These are phyloP conservation scores for Yamadazyma jaroonii DNA, from an alignment of 1,139 yeast genomes.

Conservation along the genomic window DNA sequence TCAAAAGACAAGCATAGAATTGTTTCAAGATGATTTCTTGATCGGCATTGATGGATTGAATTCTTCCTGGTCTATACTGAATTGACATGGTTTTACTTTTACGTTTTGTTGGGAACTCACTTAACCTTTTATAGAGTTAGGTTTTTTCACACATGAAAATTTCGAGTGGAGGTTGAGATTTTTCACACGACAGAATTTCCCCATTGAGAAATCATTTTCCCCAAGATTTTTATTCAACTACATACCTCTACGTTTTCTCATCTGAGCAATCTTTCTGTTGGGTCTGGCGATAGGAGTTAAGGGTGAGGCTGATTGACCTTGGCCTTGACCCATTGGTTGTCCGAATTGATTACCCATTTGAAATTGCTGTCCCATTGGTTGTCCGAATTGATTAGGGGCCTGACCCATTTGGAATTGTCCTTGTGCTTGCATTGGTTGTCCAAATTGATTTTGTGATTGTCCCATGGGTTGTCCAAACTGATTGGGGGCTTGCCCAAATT, in stretches of 20 bases:
- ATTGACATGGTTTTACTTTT: slow-evolving; percentile 8
- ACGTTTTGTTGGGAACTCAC: no score
- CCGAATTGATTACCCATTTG: no score
- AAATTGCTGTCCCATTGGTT: no score
- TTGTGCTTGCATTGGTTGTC: no score
- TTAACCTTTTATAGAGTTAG: no score
- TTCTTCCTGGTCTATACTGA: slow-evolving; percentile 37
- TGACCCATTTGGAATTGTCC: no score
- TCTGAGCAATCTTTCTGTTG: slow-evolving; percentile 27
- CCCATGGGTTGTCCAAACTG: no score
- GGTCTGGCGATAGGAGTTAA: no score
- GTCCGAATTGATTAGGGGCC: no score
- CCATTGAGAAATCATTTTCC: background rate
- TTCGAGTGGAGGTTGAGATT: slow-evolving; percentile 2
- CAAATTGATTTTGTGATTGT: no score
- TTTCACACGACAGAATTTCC: slow-evolving; percentile 4
- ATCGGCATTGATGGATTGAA: slow-evolving; percentile 38
- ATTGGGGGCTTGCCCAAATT: no score
- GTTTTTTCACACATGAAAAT: slow-evolving; percentile 4
- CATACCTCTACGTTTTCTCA: slow-evolving; percentile 25
- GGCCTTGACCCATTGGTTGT: slow-evolving; percentile 7
- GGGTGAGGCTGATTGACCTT: slow-evolving; percentile 15
- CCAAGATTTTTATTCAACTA: background rate
- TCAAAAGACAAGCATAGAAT: slow-evolving; percentile 37
- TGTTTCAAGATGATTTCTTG: slow-evolving; percentile 43